A percentile compares a stretch with the other conserved stretches of the same genome.
Conservation (phyloP, 2,329 filamentous ascomycete species). For the Phaeosphaeriaceae sp. region DNA sequence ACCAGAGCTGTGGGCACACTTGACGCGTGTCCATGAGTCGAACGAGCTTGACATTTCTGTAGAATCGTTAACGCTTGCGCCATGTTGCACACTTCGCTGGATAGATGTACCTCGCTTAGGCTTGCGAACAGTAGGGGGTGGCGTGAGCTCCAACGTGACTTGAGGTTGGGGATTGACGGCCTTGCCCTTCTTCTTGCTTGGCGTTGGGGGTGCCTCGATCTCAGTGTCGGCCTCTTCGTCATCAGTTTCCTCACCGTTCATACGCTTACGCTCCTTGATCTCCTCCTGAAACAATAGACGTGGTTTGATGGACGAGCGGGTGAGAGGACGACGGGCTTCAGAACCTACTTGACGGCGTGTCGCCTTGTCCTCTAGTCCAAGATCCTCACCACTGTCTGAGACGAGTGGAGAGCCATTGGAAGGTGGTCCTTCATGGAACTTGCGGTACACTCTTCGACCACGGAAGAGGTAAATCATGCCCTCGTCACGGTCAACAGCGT, state of each 20-base stretch:
- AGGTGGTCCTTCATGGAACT: slow-evolving; percentile 58
- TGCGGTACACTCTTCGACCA: slow-evolving; percentile 79
- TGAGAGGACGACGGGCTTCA: slow-evolving; percentile 58
- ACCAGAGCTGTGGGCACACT: slow-evolving; percentile 52
- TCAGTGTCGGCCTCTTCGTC: slow-evolving; percentile 67
- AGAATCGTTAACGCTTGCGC: slow-evolving; percentile 5
- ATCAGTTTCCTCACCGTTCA: slow-evolving; percentile 52
- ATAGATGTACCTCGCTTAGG: slow-evolving; percentile 62
- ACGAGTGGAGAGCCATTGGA: slow-evolving; percentile 42
- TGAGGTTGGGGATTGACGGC: slow-evolving; percentile 62
- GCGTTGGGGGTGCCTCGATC: slow-evolving; percentile 51
- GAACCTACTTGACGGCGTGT: slow-evolving; percentile 46
- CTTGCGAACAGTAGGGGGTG: slow-evolving; percentile 67
- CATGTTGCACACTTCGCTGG: background rate
- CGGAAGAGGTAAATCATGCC: slow-evolving; percentile 80
- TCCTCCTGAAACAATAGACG: slow-evolving; percentile 71
- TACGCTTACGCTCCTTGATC: slow-evolving; percentile 52
- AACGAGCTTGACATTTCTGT: slow-evolving; percentile 53
- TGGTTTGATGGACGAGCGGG: slow-evolving; percentile 73
- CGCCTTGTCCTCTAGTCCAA: slow-evolving; percentile 49
- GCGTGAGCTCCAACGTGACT: slow-evolving; percentile 49
- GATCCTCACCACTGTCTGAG: slow-evolving; percentile 30
- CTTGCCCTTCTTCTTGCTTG: slow-evolving; percentile 41
- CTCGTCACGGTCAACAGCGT: slow-evolving; percentile 69
- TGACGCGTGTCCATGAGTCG: slow-evolving; percentile 71